Base-by-base conservation (phyloP, 257 asterid genomes). In the Agastache rugosa region DNA sequence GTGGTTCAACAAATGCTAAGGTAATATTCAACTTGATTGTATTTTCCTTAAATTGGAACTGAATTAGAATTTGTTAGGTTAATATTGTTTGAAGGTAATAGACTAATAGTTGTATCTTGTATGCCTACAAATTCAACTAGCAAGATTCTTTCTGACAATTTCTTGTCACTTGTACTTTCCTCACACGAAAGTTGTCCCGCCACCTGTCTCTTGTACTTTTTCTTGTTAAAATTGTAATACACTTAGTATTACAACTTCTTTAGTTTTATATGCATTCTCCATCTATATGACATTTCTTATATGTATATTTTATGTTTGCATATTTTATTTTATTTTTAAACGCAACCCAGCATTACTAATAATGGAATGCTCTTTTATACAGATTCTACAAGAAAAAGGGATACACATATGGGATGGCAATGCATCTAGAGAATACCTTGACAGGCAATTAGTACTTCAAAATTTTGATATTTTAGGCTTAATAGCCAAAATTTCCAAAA, bases 1-100 rank as follows among this genome's bases (percentile, higher is more conserved):
- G 98, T 81, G 99, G 99, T 55, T 90, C 97, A 34, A 92, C 99
- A 74, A 95, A 86, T 92, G 97, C 97, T 31, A 94, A 87, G 90
- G 99, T 92, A 82, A 78, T 34, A 44, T 63, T 14, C 47, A 14
- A 39, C 63, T 44, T 17, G n/a, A 45, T 77, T 63, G 9, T 27
- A 7, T 51, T 27, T 75, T 34, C 42, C 39, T 51, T 41, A 3
- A 12, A 10, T 23, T 37, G 31, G 39, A 22, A 61, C 4, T 11
- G 15, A n/a, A 19, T 11, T 37, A 11, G 35, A 19, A 75, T 5
- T 66, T 66, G 35, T 19, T 25, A 55, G 23, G 44, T 19, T 45
- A 34, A 5, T 14, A 14, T 75, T 11, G n/a, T 65, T 17, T 29
- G n/a, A 20, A 45, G 62, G 27, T 29, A 39, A 42, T 7, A 25